Evolutionary conservation across 1,284 basidiomycete species (phyloP).

Genomic region (Phylloporus sp.): DNA sequence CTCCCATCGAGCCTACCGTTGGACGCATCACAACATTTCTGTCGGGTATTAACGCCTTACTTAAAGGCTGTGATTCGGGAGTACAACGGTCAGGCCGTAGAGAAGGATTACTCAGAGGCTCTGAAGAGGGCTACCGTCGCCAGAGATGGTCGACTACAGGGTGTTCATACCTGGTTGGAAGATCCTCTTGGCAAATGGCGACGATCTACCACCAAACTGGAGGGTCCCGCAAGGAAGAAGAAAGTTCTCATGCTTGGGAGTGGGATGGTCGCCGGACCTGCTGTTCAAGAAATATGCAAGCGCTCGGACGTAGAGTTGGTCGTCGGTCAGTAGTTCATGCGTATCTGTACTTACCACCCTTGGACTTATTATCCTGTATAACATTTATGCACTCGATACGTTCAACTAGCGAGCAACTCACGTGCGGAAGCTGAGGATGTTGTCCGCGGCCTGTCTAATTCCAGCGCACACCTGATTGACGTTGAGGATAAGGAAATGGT

Average conservation of each 20-base stretch:
- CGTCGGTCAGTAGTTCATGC: slow-evolving; percentile 66
- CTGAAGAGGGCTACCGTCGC: slow-evolving; percentile 78
- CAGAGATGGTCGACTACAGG: slow-evolving; percentile 61
- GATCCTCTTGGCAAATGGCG: slow-evolving; percentile 57
- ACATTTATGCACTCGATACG: neutral
- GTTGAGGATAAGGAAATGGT: slow-evolving; percentile 64
- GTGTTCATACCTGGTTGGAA: slow-evolving; percentile 67
- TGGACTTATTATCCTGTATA: slow-evolving; percentile 25
- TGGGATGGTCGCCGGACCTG: slow-evolving; percentile 91
- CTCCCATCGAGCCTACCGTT: slow-evolving; percentile 83
- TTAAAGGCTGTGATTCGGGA: slow-evolving; percentile 62
- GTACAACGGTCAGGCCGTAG: slow-evolving; percentile 39
- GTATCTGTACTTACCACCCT: slow-evolving; percentile 10
- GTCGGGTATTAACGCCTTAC: slow-evolving; percentile 71
- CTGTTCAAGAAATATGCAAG: slow-evolving; percentile 75
- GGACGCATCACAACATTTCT: slow-evolving; percentile 84
- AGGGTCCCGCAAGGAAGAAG: slow-evolving; percentile 55
- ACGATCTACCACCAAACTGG: slow-evolving; percentile 13
- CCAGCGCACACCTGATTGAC: slow-evolving; percentile 69
- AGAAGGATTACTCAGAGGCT: slow-evolving; percentile 48
- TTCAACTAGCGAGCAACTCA: slow-evolving; percentile 75
- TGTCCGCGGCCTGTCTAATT: slow-evolving; percentile 61
- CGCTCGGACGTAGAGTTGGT: slow-evolving; percentile 69
- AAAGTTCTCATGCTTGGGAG: slow-evolving; percentile 85
- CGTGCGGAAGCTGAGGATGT: slow-evolving; percentile 67